Evolutionary conservation across 768 basidiomycete genomes (phyloP), one percentile per base, ranked within the genome.

Genomic region (Calvatia gigantea): DNA sequence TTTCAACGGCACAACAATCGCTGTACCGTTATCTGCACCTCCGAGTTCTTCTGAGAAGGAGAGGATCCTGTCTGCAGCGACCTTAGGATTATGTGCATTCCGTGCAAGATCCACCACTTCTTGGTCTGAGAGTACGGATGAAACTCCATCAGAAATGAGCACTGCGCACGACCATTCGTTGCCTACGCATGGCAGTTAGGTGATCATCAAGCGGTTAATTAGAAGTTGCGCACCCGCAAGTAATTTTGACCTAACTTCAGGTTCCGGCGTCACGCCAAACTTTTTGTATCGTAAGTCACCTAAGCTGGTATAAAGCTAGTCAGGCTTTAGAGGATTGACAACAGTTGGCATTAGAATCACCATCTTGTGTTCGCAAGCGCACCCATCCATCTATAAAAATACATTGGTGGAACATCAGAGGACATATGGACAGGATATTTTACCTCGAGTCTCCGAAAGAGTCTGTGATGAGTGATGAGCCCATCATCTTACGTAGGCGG

Each of bases 31-130:
- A 67, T 99, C 97, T 59, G 91, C 87, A 29, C 89, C 87, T 31
- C 86, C 86, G 43, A 94, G 71, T 58, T 94, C 91, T 70, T 98
- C 89, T 1, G 92, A 87, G 65, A 93, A 98, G 19, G 84, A 72
- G 5, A 98, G 72, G 39, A 98, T 94, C 12, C 80, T 78, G 28
- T 87, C 78, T 3, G 96, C 95, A n/a, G 93, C 95, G 28, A 72
- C 70, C 63, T 83, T 85, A 0, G 96, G 96, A 62, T 85, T 82
- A 7, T 72, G 67, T 6, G 87, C 83, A 42, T 77, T 76, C 47
- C 94, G 79, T 5, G 86, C 88, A 41, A 99, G 83, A 68, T 98
- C 97, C 29, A 91, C 84, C 58, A 99, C 87, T 72, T 99, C 97
- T 58, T 91, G 89, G 67, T 98, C 94, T 0, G 94, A 94, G 39